Evolutionary conservation across 306 rosid species (phyloP).

Genomic region (Hippophae tibetana): DNA sequence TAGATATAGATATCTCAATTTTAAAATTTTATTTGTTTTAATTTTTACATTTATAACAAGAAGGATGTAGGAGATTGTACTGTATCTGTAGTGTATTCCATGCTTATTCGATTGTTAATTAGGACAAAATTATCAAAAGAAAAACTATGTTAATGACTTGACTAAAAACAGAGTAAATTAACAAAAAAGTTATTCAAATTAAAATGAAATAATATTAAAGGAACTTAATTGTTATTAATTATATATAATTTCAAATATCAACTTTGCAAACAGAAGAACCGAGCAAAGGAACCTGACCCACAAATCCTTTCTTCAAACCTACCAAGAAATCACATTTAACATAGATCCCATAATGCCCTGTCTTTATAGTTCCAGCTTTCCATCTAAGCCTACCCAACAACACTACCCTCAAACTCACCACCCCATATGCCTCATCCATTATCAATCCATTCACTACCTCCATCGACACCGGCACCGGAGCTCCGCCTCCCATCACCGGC

Average conservation of each 20-base stretch:
- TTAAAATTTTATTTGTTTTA: no score
- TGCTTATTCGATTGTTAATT: no score
- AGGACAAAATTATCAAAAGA: no score
- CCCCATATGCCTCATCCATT: slow-evolving; percentile 50
- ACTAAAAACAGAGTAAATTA: no score
- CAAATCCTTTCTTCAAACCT: slow-evolving; percentile 55
- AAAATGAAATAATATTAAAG: no score
- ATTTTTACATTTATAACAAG: no score
- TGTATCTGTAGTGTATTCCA: no score
- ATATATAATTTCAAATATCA: slow-evolving; percentile 28
- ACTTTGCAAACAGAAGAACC: slow-evolving; percentile 54
- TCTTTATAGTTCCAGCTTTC: slow-evolving; percentile 51
- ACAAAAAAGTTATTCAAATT: no score
- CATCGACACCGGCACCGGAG: slow-evolving; percentile 42
- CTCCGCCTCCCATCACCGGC: slow-evolving; percentile 55
- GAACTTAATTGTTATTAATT: no score
- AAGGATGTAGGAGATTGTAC: no score
- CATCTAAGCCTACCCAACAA: slow-evolving; percentile 66
- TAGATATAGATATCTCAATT: no score
- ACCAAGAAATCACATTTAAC: slow-evolving; percentile 61
- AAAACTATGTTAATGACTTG: no score
- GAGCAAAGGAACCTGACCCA: slow-evolving; percentile 81
- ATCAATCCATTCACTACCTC: slow-evolving; percentile 40
- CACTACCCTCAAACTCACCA: slow-evolving; percentile 45
- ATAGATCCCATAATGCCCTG: slow-evolving; percentile 43